Percentiles rank a stretch among this genome's conserved stretches.
phyloP scores from a whole-genome alignment of 225 moss, liverwort and hornwort species.

The Anthoceros angustus region DNA sequence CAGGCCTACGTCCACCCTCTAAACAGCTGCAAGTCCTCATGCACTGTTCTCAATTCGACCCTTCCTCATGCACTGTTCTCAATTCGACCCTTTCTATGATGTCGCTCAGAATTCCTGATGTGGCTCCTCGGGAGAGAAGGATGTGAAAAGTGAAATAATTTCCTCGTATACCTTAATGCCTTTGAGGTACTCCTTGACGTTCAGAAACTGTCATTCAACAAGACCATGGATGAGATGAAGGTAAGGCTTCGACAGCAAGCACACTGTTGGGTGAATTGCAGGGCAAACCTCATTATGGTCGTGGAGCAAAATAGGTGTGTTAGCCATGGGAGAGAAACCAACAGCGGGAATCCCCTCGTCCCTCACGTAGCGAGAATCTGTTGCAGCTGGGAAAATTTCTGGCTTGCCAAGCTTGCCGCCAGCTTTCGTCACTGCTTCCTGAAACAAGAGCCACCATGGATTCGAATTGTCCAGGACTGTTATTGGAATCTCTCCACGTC shows the following conservation, averaged over 20 bases:
- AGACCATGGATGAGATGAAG: neutral
- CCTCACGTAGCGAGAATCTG: slow-evolving; percentile 52
- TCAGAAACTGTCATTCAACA: slow-evolving; percentile 34
- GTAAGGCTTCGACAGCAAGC: neutral
- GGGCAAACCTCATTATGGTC: slow-evolving; percentile 68
- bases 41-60: too few relatives aligned
- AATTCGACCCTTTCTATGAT: neutral
- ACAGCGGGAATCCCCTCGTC: slow-evolving; percentile 43
- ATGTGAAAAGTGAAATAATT: slow-evolving; percentile 48
- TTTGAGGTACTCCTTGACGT: slow-evolving; percentile 42
- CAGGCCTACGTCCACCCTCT: too few relatives aligned
- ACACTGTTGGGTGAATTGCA: neutral
- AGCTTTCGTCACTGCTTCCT: slow-evolving; percentile 43
- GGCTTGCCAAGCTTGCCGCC: slow-evolving; percentile 58
- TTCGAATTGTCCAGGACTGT: slow-evolving; percentile 48
- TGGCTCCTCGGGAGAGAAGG: neutral
- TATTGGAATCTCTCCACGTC: slow-evolving; percentile 18
- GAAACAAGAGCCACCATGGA: slow-evolving; percentile 72
- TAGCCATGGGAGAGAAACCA: slow-evolving; percentile 87
- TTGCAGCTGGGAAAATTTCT: slow-evolving; percentile 52
- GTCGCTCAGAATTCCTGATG: neutral
- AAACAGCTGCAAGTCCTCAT: too few relatives aligned
- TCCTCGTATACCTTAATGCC: slow-evolving; percentile 69
- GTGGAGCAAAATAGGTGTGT: slow-evolving; percentile 65
- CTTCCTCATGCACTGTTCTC: neutral